These are phyloP conservation scores for Jatropha curcas DNA, from an alignment of 345 rosid genomes.

Conservation along the genomic window DNA sequence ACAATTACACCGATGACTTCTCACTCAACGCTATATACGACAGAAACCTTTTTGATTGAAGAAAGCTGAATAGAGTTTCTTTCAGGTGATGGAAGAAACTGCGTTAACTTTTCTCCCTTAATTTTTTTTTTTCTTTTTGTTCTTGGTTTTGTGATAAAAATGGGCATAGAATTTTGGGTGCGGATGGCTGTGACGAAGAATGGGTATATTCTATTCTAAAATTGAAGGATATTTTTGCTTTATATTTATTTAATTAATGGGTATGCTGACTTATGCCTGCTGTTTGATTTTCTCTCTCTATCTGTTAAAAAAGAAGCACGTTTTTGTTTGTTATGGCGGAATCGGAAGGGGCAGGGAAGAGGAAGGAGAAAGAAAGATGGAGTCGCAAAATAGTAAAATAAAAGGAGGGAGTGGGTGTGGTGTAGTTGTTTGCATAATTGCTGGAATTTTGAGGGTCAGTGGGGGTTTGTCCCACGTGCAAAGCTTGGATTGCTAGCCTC, in stretches of 20 bases:
- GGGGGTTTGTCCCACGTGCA: too few relatives aligned
- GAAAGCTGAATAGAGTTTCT: background rate
- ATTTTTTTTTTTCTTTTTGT: too few relatives aligned
- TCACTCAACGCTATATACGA: background rate
- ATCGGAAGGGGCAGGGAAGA: background rate
- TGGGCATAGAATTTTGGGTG: background rate
- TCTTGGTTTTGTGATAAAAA: background rate
- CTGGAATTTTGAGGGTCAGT: background rate
- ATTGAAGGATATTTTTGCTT: background rate
- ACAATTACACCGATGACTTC: background rate
- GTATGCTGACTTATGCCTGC: conserved; percentile 1
- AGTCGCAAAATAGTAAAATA: too few relatives aligned
- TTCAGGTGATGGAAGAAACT: background rate
- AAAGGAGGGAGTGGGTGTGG: too few relatives aligned
- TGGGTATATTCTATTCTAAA: conserved; percentile 10
- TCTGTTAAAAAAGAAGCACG: background rate
- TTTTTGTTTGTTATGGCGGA: background rate
- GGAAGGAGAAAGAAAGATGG: background rate
- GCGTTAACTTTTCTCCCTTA: background rate
- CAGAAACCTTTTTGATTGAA: too few relatives aligned
- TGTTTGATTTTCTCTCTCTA: background rate
- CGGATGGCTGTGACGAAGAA: background rate
- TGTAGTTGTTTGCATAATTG: background rate
- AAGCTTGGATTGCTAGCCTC: too few relatives aligned
- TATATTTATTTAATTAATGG: background rate